Percentiles rank a stretch among this genome's conserved stretches.
Conservation (phyloP, 2,329 filamentous ascomycete species). For the Epichloe coenophiala region DNA sequence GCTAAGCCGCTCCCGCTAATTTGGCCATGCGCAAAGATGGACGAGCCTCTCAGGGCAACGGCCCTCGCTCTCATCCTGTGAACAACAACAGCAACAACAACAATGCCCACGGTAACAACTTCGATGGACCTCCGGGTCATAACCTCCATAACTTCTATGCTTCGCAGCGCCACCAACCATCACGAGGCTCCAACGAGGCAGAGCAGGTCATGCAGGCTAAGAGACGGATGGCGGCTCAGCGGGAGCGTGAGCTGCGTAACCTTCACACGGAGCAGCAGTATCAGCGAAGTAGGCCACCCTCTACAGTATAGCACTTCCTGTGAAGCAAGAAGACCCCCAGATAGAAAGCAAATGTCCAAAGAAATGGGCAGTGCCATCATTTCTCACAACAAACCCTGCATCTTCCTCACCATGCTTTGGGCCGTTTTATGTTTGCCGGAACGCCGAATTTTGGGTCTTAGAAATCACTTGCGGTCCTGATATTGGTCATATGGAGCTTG, state of each 20-base stretch:
- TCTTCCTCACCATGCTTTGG: slow-evolving; percentile 5
- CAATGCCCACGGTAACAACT: slow-evolving; percentile 46
- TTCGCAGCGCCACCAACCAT: slow-evolving; percentile 77
- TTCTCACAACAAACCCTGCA: slow-evolving; percentile 3
- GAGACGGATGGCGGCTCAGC: slow-evolving; percentile 96
- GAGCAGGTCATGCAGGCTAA: slow-evolving; percentile 99
- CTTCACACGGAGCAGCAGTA: slow-evolving; percentile 99
- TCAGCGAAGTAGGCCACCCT: slow-evolving; percentile 91
- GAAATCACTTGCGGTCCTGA: not conserved
- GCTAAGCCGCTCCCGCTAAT: slow-evolving; percentile 12
- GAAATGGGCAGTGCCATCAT: slow-evolving; percentile 9
- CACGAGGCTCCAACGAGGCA: slow-evolving; percentile 74
- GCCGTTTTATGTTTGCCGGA: slow-evolving; percentile 3
- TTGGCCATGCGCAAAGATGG: slow-evolving; percentile 40
- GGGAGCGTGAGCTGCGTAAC: slow-evolving; percentile 97
- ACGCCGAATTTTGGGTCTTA: slow-evolving; percentile 1
- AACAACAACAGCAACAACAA: slow-evolving; percentile 59
- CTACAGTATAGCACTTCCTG: slow-evolving; percentile 52
- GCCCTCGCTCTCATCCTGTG: slow-evolving; percentile 67
- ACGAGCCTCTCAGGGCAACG: slow-evolving; percentile 49
- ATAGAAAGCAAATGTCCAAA: slow-evolving; percentile 24
- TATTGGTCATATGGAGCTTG: slow-evolving; percentile 17
- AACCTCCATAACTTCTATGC: slow-evolving; percentile 89
- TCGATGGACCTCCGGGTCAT: slow-evolving; percentile 57
- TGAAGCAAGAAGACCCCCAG: slow-evolving; percentile 20